phyloP scores from a whole-genome alignment of 2,329 filamentous ascomycete species.

The Thelonectria discophora region DNA sequence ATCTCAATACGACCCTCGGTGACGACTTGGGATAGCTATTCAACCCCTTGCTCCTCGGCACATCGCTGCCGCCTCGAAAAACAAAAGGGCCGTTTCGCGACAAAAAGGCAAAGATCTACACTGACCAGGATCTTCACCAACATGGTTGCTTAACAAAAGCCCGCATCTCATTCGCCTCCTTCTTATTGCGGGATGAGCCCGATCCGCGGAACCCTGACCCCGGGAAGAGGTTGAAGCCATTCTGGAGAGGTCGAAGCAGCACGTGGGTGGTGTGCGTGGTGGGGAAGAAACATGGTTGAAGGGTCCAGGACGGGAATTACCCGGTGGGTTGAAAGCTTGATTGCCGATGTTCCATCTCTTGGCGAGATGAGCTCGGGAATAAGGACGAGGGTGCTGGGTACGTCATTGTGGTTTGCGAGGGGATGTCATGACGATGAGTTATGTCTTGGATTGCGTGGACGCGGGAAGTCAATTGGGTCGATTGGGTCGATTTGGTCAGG shows the following conservation, averaged over 20 bases:
- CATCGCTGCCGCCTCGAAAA: slow-evolving; percentile 6
- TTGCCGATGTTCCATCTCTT: slow-evolving; percentile 27
- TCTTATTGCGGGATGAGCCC: neutral
- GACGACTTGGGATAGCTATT: slow-evolving; percentile 20
- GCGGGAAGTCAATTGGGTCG: too few species aligned
- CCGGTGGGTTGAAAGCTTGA: slow-evolving; percentile 1
- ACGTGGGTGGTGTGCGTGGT: slow-evolving; percentile 32
- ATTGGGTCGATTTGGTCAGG: too few species aligned
- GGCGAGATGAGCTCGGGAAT: slow-evolving; percentile 18
- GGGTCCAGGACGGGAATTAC: too few species aligned
- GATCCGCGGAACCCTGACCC: neutral
- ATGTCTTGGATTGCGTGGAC: neutral
- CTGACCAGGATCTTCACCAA: neutral
- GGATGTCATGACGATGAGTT: neutral
- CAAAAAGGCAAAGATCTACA: neutral
- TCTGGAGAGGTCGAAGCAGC: slow-evolving; percentile 4
- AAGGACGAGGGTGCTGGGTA: neutral
- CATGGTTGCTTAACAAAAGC: slow-evolving; percentile 13
- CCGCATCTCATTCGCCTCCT: slow-evolving; percentile 16
- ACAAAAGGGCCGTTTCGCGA: neutral
- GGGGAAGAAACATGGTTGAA: neutral
- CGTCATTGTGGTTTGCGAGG: neutral
- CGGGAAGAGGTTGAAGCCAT: slow-evolving; percentile 10
- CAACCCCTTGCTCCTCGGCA: slow-evolving; percentile 22
- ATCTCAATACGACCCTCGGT: slow-evolving; percentile 13